These are phyloP conservation scores for Ampelomyces quisqualis DNA, from an alignment of 2,329 filamentous ascomycete species.

Conservation along the genomic window DNA sequence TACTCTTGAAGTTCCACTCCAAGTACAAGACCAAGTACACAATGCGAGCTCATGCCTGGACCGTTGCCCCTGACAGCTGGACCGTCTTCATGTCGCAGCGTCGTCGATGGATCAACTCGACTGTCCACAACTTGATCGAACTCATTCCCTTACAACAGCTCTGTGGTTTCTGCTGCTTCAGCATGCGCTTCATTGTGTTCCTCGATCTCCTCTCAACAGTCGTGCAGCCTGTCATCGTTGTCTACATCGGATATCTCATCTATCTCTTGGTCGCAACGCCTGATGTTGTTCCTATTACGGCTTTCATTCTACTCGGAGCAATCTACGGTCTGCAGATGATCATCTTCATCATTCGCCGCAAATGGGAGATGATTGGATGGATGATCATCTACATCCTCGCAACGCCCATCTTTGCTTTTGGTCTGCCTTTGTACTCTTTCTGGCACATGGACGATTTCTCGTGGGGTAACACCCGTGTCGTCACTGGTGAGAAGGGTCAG, in stretches of 20 bases:
- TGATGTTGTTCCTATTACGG: conserved; percentile 72
- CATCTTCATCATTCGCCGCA: conserved; percentile 93
- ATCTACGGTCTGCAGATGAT: conserved; percentile 96
- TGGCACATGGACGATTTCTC: conserved; percentile 99
- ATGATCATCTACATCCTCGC: conserved; percentile 95
- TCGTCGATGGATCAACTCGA: conserved; percentile 99
- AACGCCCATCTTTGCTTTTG: conserved; percentile 88
- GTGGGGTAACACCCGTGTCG: conserved; percentile 98
- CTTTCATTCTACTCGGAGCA: conserved; percentile 88
- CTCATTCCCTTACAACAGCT: conserved; percentile 90
- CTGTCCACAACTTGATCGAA: conserved; percentile 95
- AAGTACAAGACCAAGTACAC: conserved; percentile 99
- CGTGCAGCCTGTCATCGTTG: conserved; percentile 86
- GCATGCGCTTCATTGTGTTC: conserved; percentile 98
- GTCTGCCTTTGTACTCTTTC: conserved; percentile 88
- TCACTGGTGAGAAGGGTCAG: conserved; percentile 88
- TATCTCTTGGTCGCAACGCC: conserved; percentile 65
- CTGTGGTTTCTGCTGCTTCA: conserved; percentile 99
- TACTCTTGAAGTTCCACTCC: conserved; percentile 86
- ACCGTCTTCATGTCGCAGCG: conserved; percentile 93
- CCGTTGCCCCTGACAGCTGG: conserved; percentile 94
- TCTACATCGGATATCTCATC: conserved; percentile 87
- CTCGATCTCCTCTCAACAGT: conserved; percentile 89
- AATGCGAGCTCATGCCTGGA: conserved; percentile 89
- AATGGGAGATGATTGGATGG: conserved; percentile 99